Conservation (phyloP, 2,329 filamentous ascomycete species). For the Trichoderma simmonsii region DNA sequence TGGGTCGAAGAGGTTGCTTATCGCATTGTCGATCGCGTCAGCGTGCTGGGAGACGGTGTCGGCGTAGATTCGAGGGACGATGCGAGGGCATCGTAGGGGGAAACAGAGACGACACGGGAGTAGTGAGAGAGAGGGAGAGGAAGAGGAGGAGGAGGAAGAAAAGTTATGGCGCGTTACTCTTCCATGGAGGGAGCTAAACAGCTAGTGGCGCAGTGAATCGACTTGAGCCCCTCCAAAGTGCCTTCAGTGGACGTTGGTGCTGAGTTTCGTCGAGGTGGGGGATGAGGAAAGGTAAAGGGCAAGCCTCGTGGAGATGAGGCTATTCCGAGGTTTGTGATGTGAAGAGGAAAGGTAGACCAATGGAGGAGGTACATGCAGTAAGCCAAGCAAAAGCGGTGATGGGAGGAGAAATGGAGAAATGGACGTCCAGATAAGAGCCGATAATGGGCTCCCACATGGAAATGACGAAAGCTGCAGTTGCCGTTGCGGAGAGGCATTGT, state of each 20-base stretch:
- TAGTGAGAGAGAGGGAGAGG: not conserved
- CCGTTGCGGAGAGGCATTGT: not conserved
- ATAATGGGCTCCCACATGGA: not conserved
- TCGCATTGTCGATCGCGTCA: slow-evolving; percentile 20
- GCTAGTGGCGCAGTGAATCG: slow-evolving; percentile 9
- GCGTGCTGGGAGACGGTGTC: slow-evolving; percentile 13
- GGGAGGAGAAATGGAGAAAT: slow-evolving; percentile 1
- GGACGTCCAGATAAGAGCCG: not conserved
- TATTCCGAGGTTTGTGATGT: not conserved
- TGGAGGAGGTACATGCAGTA: not conserved
- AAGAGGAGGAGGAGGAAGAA: not conserved
- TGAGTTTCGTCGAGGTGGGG: not conserved
- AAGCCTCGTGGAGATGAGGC: not conserved
- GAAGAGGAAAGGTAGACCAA: not conserved
- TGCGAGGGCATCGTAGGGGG: slow-evolving; percentile 17
- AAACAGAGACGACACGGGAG: not conserved
- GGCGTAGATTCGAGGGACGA: not conserved
- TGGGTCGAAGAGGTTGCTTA: slow-evolving; percentile 12
- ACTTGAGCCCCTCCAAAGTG: not conserved
- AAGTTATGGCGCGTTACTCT: slow-evolving; percentile 8
- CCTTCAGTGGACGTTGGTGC: not conserved
- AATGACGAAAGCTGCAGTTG: not conserved
- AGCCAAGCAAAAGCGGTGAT: slow-evolving; percentile 8
- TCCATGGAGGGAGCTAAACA: slow-evolving; percentile 1
- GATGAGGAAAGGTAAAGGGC: not conserved